Evolutionary conservation across 164 flowering plant species (phyloP), one percentile per base, ranked within the genome.

Genomic region (Macadamia integrifolia): DNA sequence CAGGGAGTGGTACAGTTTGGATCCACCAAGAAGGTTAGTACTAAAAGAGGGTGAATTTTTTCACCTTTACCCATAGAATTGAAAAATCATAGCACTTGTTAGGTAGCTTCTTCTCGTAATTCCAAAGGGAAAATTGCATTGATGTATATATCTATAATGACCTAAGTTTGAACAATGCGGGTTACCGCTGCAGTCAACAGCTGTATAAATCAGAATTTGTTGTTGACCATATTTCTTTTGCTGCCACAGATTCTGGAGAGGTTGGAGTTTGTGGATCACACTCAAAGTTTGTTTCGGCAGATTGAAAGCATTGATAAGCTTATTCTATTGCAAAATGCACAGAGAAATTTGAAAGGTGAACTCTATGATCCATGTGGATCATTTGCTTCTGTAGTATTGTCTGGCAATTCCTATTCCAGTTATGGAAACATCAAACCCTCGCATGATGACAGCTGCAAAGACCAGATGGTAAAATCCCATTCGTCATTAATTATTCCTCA

Each of bases 1-100:
- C 78, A 69, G 15, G 88, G 95, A 9, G 93, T 90, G 40, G 64
- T 88, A 60, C 92, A 89, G 77, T 81, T 93, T 72, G 98, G 97
- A 73, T 87, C 98, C 64, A 82, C 82, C 43, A 66, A 79, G 46
- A 87, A 90, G 98, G 98, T 93, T 65, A 59, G 84, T 66, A 49
- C 3, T 35, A 63, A 14, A 17, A 53, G 15, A 53, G 2, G 57
- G 50, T 46, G 13, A 9, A 46, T 11, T 46, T 46, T 9, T 3
- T 46, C 50, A 3, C 50, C 13, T 46, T 14, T n/a, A 53, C 18
- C 57, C 6, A 12, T 53, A 4, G 6, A 14, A 53, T 4, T 13
- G 5, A 52, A 0, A 53, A 53, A 53, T 53, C 1, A 46, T 46
- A 8, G 13, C 50, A 9, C 50, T 46, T 46, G 50, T 35, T 2